These are phyloP conservation scores for Mycena leptocephala DNA, from an alignment of 768 basidiomycete species.

Conservation along the genomic window DNA sequence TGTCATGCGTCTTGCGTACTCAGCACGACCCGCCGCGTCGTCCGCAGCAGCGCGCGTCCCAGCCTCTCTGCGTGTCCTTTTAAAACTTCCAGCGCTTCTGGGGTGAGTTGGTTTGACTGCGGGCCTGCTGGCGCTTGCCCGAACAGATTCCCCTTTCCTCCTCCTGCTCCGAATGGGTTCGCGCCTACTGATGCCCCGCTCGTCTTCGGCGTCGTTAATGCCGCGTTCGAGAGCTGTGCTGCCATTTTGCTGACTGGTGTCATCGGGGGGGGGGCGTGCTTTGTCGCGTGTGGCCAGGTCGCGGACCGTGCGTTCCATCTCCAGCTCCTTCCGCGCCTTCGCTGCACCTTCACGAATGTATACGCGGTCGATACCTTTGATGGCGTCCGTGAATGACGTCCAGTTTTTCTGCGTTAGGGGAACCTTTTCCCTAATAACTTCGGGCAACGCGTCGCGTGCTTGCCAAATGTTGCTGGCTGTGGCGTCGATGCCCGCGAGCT, in stretches of 20 bases:
- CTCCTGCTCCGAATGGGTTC: neutral
- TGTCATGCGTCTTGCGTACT: neutral
- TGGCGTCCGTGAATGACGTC: neutral
- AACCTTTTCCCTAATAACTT: constrained; percentile 6
- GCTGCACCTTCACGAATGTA: constrained; percentile 2
- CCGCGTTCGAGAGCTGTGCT: neutral
- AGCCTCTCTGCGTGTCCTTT: neutral
- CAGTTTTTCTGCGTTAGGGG: neutral
- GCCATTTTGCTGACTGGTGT: constrained; percentile 19
- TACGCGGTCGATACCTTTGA: constrained; percentile 12
- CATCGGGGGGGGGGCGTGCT: neutral
- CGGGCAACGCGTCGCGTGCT: constrained; percentile 13
- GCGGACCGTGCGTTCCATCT: neutral
- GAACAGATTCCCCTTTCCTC: constrained; percentile 5
- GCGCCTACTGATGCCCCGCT: neutral
- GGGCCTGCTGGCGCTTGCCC: too few relatives aligned
- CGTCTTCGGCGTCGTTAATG: neutral
- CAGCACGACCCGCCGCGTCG: neutral
- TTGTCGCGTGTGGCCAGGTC: neutral
- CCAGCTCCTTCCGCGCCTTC: constrained; percentile 4
- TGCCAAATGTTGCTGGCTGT: constrained; percentile 18
- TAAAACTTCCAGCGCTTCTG: neutral
- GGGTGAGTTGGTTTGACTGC: neutral
- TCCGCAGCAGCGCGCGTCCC: too few relatives aligned
- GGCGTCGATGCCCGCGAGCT: neutral